Conservation (phyloP, 148 eudicot genomes). For the Tetragonia tetragonoides region DNA sequence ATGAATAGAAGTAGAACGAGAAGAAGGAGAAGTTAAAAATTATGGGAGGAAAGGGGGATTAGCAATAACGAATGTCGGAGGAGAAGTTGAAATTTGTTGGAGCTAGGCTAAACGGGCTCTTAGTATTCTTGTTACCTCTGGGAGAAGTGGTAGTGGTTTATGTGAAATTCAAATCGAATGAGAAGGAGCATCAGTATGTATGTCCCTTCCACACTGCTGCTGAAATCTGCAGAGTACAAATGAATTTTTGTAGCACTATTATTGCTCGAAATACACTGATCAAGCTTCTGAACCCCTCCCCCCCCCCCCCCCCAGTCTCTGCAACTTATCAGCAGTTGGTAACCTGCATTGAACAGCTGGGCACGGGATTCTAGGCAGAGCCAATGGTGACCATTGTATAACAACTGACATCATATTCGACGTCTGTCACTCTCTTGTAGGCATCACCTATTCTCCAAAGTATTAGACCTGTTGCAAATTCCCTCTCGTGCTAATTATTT, state of each 20-base stretch:
- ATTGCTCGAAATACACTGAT: neutral
- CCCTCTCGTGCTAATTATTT: neutral
- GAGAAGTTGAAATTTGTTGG: too few relatives aligned
- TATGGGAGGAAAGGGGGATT: too few relatives aligned
- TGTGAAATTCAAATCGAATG: too few relatives aligned
- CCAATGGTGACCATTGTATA: neutral
- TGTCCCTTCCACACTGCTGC: too few relatives aligned
- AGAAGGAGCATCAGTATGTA: too few relatives aligned
- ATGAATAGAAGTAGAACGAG: too few relatives aligned
- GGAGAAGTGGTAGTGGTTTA: too few relatives aligned
- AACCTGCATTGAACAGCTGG: neutral
- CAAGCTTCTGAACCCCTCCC: neutral
- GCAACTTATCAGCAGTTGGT: neutral
- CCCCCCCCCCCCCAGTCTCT: neutral
- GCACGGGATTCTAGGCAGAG: neutral
- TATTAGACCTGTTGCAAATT: neutral
- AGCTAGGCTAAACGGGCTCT: too few relatives aligned
- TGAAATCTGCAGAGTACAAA: neutral
- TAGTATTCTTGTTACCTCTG: too few relatives aligned
- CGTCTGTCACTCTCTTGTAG: neutral
- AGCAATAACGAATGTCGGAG: too few relatives aligned
- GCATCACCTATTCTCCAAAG: neutral
- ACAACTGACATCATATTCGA: neutral
- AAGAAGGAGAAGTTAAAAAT: too few relatives aligned
- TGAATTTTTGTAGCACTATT: neutral